Evolutionary conservation across 345 rosid species (phyloP), one percentile per base, ranked within the genome.

Genomic region (Syzygium aromaticum): DNA sequence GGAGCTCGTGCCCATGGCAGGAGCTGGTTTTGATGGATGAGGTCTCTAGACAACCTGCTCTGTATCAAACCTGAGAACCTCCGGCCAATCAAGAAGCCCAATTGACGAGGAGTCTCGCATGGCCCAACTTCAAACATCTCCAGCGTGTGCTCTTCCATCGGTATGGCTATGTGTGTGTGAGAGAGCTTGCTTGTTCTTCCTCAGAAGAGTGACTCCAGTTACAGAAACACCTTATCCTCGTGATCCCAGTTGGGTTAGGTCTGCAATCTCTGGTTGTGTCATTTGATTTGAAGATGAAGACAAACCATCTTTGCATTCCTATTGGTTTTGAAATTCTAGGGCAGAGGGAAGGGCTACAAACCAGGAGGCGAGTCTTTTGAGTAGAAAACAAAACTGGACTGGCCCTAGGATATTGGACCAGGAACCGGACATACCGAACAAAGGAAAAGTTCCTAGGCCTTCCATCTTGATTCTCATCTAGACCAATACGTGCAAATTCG

Each of bases 121-220:
- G 94, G 92, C 54, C 96, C 95, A 85, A 94, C 92, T 88, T 93
- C 94, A 77, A 92, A 88, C 51, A 91, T 85, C 89, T 93, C 95
- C 88, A 90, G 8, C 93, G 54, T 87, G 89, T 78, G 88, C 52
- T 15, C 64, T 14, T 64, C 57, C 80, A 52, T 73, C 25, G 5
- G 49, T 54, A 21, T 21, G 59, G 3, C 59, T 7, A 11, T 17
- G 80, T 5, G 80, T 7, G 25, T 19, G 30, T 12, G 33, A 61
- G 52, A 51, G n/a, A 23, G 63, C 86, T 54, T 15, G 10, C 27
- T 7, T 10, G 67, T 51, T 54, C 86, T 33, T 53, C 22, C 27
- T 53, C 63, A 5, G 7, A 21, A 21, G 59, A 54, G 59, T 8
- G 25, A 21, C 78, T 73, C 49, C 80, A 33, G 2, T 33, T 25